Conservation (phyloP, 1,284 basidiomycete species). For the Naganishia albida region DNA sequence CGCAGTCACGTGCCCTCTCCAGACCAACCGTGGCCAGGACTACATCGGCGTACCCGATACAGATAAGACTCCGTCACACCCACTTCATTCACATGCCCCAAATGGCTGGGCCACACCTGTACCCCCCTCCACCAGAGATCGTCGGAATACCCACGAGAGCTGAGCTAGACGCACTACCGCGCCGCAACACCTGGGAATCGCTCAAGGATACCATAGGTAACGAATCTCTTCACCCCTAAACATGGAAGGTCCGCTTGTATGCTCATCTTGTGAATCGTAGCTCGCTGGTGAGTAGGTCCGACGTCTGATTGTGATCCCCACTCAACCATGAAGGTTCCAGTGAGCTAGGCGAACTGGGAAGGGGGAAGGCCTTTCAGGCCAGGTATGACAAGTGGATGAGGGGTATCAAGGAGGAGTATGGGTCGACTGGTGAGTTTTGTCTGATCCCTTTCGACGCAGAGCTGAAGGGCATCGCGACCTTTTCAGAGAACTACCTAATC, state of each 20-base stretch:
- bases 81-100: too few relatives aligned
- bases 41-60: too few relatives aligned
- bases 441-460: neutral
- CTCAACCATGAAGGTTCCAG: neutral
- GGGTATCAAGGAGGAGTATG: conserved; percentile 43
- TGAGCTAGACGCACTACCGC: conserved; percentile 49
- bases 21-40: too few relatives aligned
- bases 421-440: conserved; percentile 44
- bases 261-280: neutral
- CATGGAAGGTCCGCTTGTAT: neutral
- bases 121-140: conserved; percentile 42
- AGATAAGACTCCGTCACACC: too few relatives aligned
- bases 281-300: conserved; percentile 18
- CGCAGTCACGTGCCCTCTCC: too few relatives aligned
- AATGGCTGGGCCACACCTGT: conserved; percentile 30
- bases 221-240: conserved; percentile 4
- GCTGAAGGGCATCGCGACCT: neutral
- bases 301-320: neutral
- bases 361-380: conserved; percentile 48
- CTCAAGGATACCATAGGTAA: conserved; percentile 48
- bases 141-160: conserved; percentile 46
- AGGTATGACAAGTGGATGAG: conserved; percentile 48
- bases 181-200: conserved; percentile 52
- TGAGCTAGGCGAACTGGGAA: conserved; percentile 41
- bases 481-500: conserved; percentile 48